Base-by-base conservation (phyloP, 2,329 filamentous ascomycete species). In the Didymella glomerata region DNA sequence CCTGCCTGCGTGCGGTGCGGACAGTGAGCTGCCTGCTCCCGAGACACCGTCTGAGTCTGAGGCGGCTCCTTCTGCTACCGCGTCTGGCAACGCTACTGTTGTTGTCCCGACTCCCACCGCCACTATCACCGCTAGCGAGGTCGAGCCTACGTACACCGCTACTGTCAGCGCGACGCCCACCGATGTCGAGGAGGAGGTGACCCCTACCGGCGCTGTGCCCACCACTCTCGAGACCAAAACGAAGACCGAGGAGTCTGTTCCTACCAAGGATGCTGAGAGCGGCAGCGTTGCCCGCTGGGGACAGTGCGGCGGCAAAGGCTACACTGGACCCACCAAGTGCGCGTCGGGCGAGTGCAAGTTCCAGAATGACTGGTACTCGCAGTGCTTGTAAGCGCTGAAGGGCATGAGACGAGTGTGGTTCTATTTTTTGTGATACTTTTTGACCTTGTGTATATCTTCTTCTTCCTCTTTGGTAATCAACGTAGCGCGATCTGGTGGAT, bases 301-400 rank as follows among this genome's bases (percentile, higher is more conserved):
- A 36, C 32, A 36, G 16, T 36, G 32, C 11, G 32, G 32, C 4
- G 32, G 32, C 11, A 36, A 36, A 16, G 32, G 32, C 14, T 36
- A 36, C 32, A 18, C 32, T 7, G 32, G 32, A 6, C 32, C 32
- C 6, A 36, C 32, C 16, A n/a, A n/a, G 16, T 36, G 32, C 32
- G 32, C 32, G 14, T n/a, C 16, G 32, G 32, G 32, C 32, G 32
- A n/a, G 32, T 36, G 32, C 32, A n/a, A n/a, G 6, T 16, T n/a
- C 16, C 61, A 52, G 34, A 81, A 81, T 68, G 62, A 69, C 0
- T 81, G 75, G 63, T 82, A 82, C 69, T 76, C 65, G 25, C 80
- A 81, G 70, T 81, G 80, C 63, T 4, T 55, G 5, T 66, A 56
- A 40, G 32, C 32, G 9, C 36, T 40, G 16, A n/a, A 1, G 2